Percentiles rank a stretch among this genome's conserved stretches.
phyloP scores from a whole-genome alignment of 768 basidiomycete species.

The Tephrocybe sp. region DNA sequence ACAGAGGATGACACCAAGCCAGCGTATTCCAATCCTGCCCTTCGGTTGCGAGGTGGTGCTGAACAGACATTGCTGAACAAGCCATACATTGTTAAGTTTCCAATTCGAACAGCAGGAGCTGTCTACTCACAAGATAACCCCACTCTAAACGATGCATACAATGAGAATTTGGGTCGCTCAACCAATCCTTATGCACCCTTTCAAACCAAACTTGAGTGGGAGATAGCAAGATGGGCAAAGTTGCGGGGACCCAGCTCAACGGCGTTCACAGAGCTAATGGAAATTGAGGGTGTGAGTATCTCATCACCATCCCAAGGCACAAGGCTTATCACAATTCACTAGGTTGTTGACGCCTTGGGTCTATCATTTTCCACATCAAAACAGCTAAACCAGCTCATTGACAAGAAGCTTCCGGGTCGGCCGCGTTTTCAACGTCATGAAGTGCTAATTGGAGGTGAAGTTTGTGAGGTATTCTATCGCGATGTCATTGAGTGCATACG shows the following conservation, averaged over 20 bases:
- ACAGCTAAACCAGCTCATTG: constrained; percentile 29
- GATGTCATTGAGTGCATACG: constrained; percentile 36
- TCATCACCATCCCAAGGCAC: neutral
- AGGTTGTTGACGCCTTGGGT: constrained; percentile 23
- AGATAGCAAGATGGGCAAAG: constrained; percentile 41
- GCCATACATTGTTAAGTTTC: constrained; percentile 4
- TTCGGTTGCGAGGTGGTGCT: neutral
- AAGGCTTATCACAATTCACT: constrained; percentile 7
- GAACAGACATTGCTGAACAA: constrained; percentile 2
- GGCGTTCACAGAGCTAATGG: constrained; percentile 36
- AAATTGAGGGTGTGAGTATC: constrained; percentile 38
- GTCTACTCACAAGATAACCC: neutral
- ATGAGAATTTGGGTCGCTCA: neutral
- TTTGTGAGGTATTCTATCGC: constrained; percentile 29
- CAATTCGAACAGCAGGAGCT: constrained; percentile 1
- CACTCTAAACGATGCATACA: constrained; percentile 1
- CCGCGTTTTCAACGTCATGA: constrained; percentile 26
- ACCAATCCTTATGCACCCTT: constrained; percentile 31
- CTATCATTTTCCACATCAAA: constrained; percentile 24
- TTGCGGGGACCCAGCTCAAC: constrained; percentile 32
- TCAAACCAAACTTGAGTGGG: constrained; percentile 34
- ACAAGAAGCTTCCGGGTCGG: constrained; percentile 21
- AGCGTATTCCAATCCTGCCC: neutral
- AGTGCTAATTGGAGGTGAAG: constrained; percentile 27
- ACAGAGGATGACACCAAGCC: neutral